Evolutionary conservation across 179 eudicot genomes (phyloP).

Genomic region (Vitellaria paradoxa): DNA sequence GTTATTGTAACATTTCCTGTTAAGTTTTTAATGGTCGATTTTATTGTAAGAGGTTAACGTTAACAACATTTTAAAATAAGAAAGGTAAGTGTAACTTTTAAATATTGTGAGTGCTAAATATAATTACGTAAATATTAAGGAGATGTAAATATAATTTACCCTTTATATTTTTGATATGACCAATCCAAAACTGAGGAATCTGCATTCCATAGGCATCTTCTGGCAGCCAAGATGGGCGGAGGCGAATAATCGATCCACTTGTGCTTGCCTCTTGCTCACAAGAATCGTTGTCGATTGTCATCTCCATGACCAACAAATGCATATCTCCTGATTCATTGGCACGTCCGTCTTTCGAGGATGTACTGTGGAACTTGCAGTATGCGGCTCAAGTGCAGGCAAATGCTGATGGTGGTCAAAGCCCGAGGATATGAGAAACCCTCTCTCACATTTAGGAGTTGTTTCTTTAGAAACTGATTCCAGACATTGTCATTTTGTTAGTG

Average conservation of each 20-base stretch:
- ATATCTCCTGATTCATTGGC: slow-evolving; percentile 47
- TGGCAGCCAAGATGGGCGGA: slow-evolving; percentile 43
- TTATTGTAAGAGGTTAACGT: too few relatives aligned
- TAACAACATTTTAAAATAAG: too few relatives aligned
- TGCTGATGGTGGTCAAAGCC: slow-evolving; percentile 41
- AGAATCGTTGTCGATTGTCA: slow-evolving; percentile 51
- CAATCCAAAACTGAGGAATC: not conserved
- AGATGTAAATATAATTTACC: too few relatives aligned
- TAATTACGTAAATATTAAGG: too few relatives aligned
- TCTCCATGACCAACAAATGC: slow-evolving; percentile 58
- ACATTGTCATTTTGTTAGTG: not conserved
- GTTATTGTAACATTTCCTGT: too few relatives aligned
- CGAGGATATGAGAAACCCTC: slow-evolving; percentile 23
- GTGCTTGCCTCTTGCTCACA: slow-evolving; percentile 51
- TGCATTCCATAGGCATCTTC: slow-evolving; percentile 41
- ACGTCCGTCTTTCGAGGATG: slow-evolving; percentile 76
- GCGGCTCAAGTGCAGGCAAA: slow-evolving; percentile 70
- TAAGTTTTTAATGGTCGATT: too few relatives aligned
- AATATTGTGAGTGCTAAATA: too few relatives aligned
- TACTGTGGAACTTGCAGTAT: slow-evolving; percentile 77
- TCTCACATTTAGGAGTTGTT: slow-evolving; percentile 19
- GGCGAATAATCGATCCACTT: slow-evolving; percentile 44
- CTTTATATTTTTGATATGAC: not conserved
- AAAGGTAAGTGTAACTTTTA: too few relatives aligned
- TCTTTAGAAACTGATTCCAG: not conserved